These are phyloP conservation scores for Fusarium fujikuroi DNA, from an alignment of 2,329 filamentous ascomycete genomes.

Conservation along the genomic window DNA sequence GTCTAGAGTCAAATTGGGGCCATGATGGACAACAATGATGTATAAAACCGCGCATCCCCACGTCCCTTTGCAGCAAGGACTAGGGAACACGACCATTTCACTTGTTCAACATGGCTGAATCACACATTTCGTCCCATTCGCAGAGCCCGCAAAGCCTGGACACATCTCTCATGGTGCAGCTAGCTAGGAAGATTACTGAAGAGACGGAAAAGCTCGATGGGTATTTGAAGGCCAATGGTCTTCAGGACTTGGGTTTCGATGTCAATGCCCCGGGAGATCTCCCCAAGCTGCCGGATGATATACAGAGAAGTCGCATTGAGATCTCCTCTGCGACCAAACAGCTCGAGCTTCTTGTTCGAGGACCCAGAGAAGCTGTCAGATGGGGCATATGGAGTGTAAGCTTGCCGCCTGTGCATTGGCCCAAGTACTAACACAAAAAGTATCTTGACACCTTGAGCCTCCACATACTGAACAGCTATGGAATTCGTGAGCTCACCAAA, in stretches of 20 bases:
- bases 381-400: conserved; percentile 64
- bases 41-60: conserved; percentile 28
- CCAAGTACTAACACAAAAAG: conserved; percentile 46
- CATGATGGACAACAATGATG: not conserved
- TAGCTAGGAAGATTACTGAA: conserved; percentile 59
- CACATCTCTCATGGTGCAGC: conserved; percentile 54
- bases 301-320: conserved; percentile 58
- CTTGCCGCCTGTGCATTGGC: conserved; percentile 4
- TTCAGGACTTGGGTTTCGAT: conserved; percentile 58
- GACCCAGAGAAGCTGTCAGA: conserved; percentile 61
- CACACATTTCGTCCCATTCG: conserved; percentile 51
- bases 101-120: conserved; percentile 32
- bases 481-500: conserved; percentile 54
- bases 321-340: conserved; percentile 62
- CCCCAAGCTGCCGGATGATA: conserved; percentile 57
- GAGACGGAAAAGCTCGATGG: conserved; percentile 62
- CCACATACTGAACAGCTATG: conserved; percentile 61
- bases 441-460: conserved; percentile 62
- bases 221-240: conserved; percentile 56
- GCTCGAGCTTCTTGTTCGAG: conserved; percentile 59
- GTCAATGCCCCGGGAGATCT: conserved; percentile 58
- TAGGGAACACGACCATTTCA: not conserved
- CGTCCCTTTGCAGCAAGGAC: not conserved
- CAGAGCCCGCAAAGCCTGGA: conserved; percentile 34
- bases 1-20: conserved; percentile 3